phyloP scores from a whole-genome alignment of 176 grass and related monocot genomes.

The Zizania latifolia region DNA sequence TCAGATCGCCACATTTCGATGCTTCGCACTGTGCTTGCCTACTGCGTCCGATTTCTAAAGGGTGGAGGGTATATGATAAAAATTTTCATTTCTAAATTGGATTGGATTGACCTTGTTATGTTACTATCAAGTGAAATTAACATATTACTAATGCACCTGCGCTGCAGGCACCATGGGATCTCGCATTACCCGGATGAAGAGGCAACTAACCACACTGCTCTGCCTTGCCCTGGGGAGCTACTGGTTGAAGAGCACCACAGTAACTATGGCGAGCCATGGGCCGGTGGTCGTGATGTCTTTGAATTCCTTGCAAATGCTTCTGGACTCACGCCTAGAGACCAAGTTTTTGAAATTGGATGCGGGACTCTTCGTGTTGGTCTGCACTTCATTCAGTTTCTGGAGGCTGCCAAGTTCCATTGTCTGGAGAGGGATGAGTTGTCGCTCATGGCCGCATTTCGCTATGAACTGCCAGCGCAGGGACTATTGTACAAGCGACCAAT shows the following conservation, averaged over 20 bases:
- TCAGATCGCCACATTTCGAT: background rate
- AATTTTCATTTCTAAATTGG: no score
- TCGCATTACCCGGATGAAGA: constrained; percentile 60
- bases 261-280: constrained; percentile 93
- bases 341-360: constrained; percentile 81
- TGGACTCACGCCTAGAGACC: constrained; percentile 40
- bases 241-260: constrained; percentile 98
- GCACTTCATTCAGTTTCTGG: constrained; percentile 87
- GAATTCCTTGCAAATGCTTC: constrained; percentile 70
- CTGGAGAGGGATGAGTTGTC: constrained; percentile 85
- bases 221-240: constrained; percentile 69
- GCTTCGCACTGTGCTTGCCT: no score
- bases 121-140: background rate
- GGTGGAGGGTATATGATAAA: no score
- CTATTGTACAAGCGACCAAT: constrained; percentile 73
- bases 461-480: constrained; percentile 75
- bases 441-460: constrained; percentile 73
- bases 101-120: background rate
- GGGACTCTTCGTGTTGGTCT: constrained; percentile 86
- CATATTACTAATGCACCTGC: constrained; percentile 3
- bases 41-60: no score
- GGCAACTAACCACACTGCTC: constrained; percentile 55
- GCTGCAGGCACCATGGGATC: constrained; percentile 72
- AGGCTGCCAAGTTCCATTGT: constrained; percentile 72
- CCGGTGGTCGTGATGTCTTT: constrained; percentile 73